These are phyloP conservation scores for Puccinellia tenuiflora DNA, from an alignment of 176 grass and related monocot genomes.

Conservation along the genomic window DNA sequence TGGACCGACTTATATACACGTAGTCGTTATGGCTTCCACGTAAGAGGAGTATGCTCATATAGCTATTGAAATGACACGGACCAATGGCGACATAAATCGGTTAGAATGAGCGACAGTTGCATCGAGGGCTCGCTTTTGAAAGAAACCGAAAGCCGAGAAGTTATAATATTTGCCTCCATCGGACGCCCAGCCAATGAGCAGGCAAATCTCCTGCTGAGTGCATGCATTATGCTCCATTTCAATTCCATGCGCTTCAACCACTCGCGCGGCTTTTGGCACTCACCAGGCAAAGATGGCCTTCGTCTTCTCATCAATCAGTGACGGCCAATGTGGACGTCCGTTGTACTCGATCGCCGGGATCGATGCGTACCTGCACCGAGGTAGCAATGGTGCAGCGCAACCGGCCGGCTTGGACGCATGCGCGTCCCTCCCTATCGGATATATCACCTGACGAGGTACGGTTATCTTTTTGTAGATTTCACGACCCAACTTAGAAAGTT, in stretches of 20 bases:
- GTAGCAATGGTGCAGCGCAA: slow-evolving; percentile 3
- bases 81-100: background rate
- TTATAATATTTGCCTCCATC: background rate
- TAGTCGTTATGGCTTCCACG: slow-evolving; percentile 7
- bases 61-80: background rate
- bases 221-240: background rate
- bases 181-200: background rate
- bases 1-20: slow-evolving; percentile 27
- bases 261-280: background rate
- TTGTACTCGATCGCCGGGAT: background rate
- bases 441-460: background rate
- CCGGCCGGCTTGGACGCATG: background rate
- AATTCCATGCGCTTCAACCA: background rate
- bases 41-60: background rate
- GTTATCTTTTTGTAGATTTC: background rate
- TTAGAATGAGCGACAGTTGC: slow-evolving; percentile 28
- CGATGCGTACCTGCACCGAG: background rate
- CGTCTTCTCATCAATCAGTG: slow-evolving; percentile 1
- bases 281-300: background rate
- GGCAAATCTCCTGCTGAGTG: background rate
- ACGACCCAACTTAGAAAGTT: background rate
- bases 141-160: background rate
- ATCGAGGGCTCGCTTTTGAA: background rate
- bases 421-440: background rate
- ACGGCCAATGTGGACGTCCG: slow-evolving; percentile 15